Evolutionary conservation across 2,329 filamentous ascomycete species (phyloP), one percentile per base, ranked within the genome.

Genomic region (Talaromyces verruculosus): DNA sequence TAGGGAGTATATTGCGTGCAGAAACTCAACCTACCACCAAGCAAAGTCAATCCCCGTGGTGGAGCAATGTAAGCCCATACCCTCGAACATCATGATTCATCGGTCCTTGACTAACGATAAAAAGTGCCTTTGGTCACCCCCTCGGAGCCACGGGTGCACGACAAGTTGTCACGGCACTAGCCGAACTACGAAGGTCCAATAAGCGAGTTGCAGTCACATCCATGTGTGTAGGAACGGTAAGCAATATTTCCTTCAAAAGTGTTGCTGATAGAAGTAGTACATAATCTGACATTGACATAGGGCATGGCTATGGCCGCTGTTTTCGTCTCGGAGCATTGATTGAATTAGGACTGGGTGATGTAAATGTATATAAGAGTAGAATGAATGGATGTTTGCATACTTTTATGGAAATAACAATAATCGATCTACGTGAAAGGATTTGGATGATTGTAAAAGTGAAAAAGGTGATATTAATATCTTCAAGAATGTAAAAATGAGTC

Each of bases 41-140:
- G 89, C 67, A 97, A 97, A 86, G 90, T 97, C 74, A 97, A 97
- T 83, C 93, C 93, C 69, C 95, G 96, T 84, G 93, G 93, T 69
- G 93, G 93, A 70, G 92, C 92, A 45, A 96, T 97, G 78, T 80
- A 75, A 75, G 78, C 68, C 13, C 28, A 39, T 30, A 2, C 6
- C 43, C 7, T 39, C 22, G 11, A 11, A 5, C n/a, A 43, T 28
- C 35, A 19, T 61, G 59, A 35, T 33, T 22, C 22, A 22, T 2
- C 1, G 6, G 25, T 1, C 41, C 69, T 72, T 51, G 72, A 19
- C 65, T 17, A 13, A n/a, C 11, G 47, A 58, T n/a, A 3, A 47
- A 67, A 53, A 77, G 75, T 79, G 92, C 92, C n/a, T 93, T 96
- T 74, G 92, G 93, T 10, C 93, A 97, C 80, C 93, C 93, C 0